Base-by-base conservation (phyloP, 2,329 filamentous ascomycete genomes). In the Diatrype stigma region DNA sequence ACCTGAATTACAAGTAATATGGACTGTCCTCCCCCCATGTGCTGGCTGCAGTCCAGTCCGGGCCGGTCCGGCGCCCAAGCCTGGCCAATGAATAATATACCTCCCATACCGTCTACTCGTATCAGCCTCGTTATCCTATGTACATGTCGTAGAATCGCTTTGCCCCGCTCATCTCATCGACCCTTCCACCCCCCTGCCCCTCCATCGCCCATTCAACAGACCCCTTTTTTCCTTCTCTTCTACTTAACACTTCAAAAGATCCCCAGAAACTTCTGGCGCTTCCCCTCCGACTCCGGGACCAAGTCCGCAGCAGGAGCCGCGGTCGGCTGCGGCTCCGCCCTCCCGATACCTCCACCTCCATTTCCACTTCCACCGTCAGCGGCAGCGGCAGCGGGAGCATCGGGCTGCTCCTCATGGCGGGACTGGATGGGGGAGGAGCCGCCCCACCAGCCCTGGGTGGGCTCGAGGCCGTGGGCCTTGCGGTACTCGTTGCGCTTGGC, bases 401-500 rank as follows among this genome's bases (percentile, higher is more conserved):
- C 56, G 14, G 30, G 48, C 38, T 67, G 64, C 44, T 61, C 66
- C 42, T 44, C 6, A 6, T 51, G 26, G 6, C 10, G 26, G 6
- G 5, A 10, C 26, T 30, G 10, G 26, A n/a, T n/a, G n/a, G n/a
- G n/a, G n/a, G n/a, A n/a, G n/a, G n/a, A n/a, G 48, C 42, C 49
- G 30, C 57, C 57, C 49, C 59, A 62, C 45, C 64, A 53, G 7
- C 63, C 60, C 10, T 49, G 53, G 11, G 57, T 56, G 44, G 63
- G 51, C 67, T 91, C 86, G 63, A 96, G 69, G 10, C 90, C 91
- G 75, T 96, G 90, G 54, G 87, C 90, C 70, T 90, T 86, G 63
- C 92, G 84, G 72, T 90, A 99, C 69, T 89, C 85, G 54, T 82
- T 82, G 62, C 93, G 81, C 82, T 96, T 96, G 68, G 86, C 81